phyloP scores from a whole-genome alignment of 495 filamentous ascomycete genomes.

The Tuber calosporum region DNA sequence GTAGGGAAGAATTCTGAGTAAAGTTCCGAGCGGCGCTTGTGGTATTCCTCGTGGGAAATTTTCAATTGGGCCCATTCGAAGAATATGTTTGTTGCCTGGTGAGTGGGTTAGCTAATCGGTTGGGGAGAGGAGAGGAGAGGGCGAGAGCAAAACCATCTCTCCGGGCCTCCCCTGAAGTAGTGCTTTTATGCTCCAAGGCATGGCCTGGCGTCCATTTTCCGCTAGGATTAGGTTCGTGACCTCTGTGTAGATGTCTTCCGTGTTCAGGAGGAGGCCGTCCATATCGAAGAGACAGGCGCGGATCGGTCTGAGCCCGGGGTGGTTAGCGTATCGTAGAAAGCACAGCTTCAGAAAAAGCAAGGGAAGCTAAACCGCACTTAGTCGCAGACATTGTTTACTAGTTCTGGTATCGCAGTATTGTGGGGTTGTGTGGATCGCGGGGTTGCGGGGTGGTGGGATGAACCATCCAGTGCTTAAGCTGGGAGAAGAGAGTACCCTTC shows the following conservation, averaged over 20 bases:
- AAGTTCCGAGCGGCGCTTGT: slow-evolving; percentile 51
- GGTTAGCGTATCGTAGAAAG: neutral
- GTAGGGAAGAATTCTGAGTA: slow-evolving; percentile 65
- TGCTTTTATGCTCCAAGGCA: slow-evolving; percentile 93
- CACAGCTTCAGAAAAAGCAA: neutral
- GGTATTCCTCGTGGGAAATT: slow-evolving; percentile 59
- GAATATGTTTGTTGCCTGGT: slow-evolving; percentile 55
- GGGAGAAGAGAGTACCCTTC: no score
- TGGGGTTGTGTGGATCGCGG: neutral
- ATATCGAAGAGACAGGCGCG: slow-evolving; percentile 97
- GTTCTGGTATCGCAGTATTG: neutral
- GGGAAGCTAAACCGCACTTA: neutral
- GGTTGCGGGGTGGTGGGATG: neutral
- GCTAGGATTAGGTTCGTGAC: slow-evolving; percentile 74
- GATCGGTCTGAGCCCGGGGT: slow-evolving; percentile 47
- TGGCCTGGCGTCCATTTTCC: slow-evolving; percentile 59
- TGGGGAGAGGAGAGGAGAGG: neutral
- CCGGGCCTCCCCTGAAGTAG: slow-evolving; percentile 86
- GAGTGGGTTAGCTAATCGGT: slow-evolving; percentile 29
- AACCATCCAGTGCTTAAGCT: neutral
- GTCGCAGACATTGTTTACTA: neutral
- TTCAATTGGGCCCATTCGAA: slow-evolving; percentile 81
- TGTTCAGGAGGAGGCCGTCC: slow-evolving; percentile 91
- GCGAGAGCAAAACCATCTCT: slow-evolving; percentile 50
- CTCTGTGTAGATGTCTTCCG: slow-evolving; percentile 83